These are phyloP conservation scores for Colletotrichum sp. DNA, from an alignment of 2,329 filamentous ascomycete genomes.

Conservation along the genomic window DNA sequence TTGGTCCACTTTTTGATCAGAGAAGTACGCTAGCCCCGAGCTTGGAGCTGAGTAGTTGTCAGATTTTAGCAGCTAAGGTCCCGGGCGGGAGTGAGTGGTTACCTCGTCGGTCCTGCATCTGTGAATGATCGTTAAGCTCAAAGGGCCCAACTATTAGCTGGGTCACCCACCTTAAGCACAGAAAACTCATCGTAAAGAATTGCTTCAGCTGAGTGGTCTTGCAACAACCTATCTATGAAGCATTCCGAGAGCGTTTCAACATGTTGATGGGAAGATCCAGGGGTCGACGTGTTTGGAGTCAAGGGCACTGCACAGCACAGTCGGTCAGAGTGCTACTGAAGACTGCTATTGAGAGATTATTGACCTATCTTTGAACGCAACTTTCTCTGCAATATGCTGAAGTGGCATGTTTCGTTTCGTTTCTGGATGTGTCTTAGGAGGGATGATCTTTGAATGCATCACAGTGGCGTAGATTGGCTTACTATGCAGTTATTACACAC, in stretches of 20 bases:
- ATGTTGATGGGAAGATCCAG: not conserved
- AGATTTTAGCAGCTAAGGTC: not conserved
- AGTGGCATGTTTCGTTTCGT: not conserved
- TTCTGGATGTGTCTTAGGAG: not conserved
- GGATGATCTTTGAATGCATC: not conserved
- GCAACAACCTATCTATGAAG: not conserved
- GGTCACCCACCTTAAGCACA: not conserved
- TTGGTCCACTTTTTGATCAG: not conserved
- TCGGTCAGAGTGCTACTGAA: not conserved
- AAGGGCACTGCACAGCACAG: not conserved
- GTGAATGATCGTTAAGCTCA: accelerated
- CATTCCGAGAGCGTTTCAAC: not conserved
- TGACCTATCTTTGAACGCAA: not conserved
- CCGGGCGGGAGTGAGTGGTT: not conserved
- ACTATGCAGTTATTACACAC: not conserved
- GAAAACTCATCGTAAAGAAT: not conserved
- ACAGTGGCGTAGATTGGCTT: not conserved
- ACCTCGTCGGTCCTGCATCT: not conserved
- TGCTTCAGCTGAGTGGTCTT: not conserved
- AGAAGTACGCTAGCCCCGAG: not conserved
- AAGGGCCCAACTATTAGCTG: not conserved
- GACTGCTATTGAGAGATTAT: not conserved
- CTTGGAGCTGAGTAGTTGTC: not conserved
- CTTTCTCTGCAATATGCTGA: not conserved
- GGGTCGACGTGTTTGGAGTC: not conserved